A percentile compares a stretch with the other conserved stretches of the same genome.
These are phyloP conservation scores for Chrysochromulina tobinii DNA, from an alignment of 78 protist genomes.

Conservation along the genomic window DNA sequence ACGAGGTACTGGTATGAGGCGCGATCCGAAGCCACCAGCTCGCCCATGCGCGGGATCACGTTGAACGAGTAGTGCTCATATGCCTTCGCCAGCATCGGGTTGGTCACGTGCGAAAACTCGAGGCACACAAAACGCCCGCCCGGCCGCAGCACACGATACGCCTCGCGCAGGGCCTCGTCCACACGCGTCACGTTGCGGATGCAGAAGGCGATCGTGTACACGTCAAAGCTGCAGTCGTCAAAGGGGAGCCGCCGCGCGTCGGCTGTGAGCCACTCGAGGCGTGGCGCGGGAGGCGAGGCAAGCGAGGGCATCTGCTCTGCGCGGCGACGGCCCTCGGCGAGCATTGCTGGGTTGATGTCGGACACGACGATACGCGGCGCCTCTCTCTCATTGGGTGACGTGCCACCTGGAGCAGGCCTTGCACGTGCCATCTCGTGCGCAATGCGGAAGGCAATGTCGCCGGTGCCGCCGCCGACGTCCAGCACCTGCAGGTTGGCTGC, in stretches of 20 bases:
- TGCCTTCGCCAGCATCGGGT: background rate
- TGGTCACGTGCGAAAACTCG: slow-evolving; percentile 7
- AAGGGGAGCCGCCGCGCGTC: slow-evolving; percentile 19
- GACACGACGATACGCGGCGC: background rate
- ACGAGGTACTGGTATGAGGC: slow-evolving; percentile 46
- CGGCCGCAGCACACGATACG: slow-evolving; percentile 20
- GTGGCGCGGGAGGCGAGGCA: background rate
- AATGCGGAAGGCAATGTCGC: slow-evolving; percentile 28
- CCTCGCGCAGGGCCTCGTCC: background rate
- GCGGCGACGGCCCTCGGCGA: background rate
- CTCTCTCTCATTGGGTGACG: background rate
- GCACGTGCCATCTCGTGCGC: background rate
- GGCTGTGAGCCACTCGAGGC: background rate
- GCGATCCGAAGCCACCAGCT: slow-evolving; percentile 16
- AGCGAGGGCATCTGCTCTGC: background rate
- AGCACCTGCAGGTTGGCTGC: background rate
- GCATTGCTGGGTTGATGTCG: slow-evolving; percentile 32
- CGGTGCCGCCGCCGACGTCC: slow-evolving; percentile 32
- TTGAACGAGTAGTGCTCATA: slow-evolving; percentile 18
- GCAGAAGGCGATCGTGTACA: slow-evolving; percentile 42
- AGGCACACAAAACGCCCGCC: slow-evolving; percentile 45
- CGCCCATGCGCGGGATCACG: slow-evolving; percentile 21
- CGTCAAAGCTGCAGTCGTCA: slow-evolving; percentile 19
- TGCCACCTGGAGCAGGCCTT: no score
- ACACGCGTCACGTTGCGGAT: slow-evolving; percentile 15